Base-by-base conservation (phyloP, 31 red algal genomes). In the Bonnemaisonia californica region DNA sequence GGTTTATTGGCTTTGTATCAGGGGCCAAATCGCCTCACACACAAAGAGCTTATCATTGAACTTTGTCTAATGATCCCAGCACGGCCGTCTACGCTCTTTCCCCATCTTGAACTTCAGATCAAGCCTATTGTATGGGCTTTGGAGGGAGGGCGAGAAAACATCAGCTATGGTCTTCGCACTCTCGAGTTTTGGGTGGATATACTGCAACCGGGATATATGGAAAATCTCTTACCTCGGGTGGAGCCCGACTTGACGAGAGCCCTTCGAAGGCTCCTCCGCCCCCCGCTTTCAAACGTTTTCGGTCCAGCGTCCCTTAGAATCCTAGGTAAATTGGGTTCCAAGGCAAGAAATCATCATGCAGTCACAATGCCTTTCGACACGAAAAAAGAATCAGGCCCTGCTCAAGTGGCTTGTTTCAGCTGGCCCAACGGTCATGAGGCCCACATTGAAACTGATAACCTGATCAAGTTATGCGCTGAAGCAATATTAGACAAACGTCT, bases 131-230 rank as follows among this genome's bases (percentile, higher is more conserved):
- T 93, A 19, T 80, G 82, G 62, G 89, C 93, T 45, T 73, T 99
- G 39, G 51, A 94, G 73, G 79, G 68, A 1, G 54, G 64, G 8
- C 4, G 33, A 35, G 96, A 99, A 30, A 86, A 91, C 59, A 66
- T 87, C 11, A 34, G 40, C 2, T 86, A 91, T 38, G 93, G 93
- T 35, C 70, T 99, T 23, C 75, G 93, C 55, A 83, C 90, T 21
- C 62, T 96, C 21, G 97, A 99, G 67, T 99, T 99, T 77, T 99
- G 97, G 97, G 86, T 99, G 3, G 93, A 95, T 57, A 99, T 91
- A 56, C 76, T 99, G 11, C 97, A 99, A 58, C 97, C 97, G n/a
- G 45, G 82, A 28, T 95, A 91, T 63, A 70, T 99, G 22, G 90
- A 93, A 34, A 63, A 72, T 13, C 62, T 96, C n/a, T 58, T 99